Base-by-base conservation (phyloP, 768 basidiomycete genomes). In the Gloeopeniophorella convolvens region DNA sequence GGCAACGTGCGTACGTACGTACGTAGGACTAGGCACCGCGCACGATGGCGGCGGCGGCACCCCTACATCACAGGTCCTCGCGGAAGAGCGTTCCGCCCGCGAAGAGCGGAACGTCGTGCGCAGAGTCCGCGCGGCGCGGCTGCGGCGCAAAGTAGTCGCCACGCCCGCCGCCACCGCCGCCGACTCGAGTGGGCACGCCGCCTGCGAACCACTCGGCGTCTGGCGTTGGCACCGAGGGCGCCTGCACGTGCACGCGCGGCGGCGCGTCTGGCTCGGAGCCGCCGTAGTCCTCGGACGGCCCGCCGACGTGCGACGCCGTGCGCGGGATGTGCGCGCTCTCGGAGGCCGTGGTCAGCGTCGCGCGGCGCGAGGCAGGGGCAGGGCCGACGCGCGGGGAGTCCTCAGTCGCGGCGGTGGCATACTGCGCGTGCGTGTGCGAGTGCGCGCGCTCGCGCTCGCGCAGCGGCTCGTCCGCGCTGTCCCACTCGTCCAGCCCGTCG, bases 401-500 rank as follows among this genome's bases (percentile, higher is more conserved):
- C 32, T 34, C n/a, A n/a, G n/a, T n/a, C n/a, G n/a, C n/a, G 48
- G 4, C 21, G 24, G 8, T 16, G 33, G 5, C 13, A 16, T n/a
- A 15, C 15, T 7, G 10, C 36, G 5, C 23, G 12, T 30, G 37
- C 27, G 4, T 8, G 24, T 23, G 42, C 23, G 11, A 5, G 35
- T 51, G 33, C n/a, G n/a, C 9, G 24, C 18, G 27, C 16, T 46
- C 32, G n/a, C 28, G 32, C 23, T 20, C 30, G 4, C 41, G 51
- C 15, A 48, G 34, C 8, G 47, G 52, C 40, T 58, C 57, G 47
- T 49, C 57, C 5, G 26, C 48, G 21, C 46, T 42, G 23, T 37
- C 55, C 55, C 57, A 56, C 18, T 56, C 57, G 20, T 44, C 43
- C 21, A 34, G 40, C 1, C 34, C 46, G 27, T 42, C 50, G 15